phyloP scores from a whole-genome alignment of 495 filamentous ascomycete species.

The Neurospora pannonica region DNA sequence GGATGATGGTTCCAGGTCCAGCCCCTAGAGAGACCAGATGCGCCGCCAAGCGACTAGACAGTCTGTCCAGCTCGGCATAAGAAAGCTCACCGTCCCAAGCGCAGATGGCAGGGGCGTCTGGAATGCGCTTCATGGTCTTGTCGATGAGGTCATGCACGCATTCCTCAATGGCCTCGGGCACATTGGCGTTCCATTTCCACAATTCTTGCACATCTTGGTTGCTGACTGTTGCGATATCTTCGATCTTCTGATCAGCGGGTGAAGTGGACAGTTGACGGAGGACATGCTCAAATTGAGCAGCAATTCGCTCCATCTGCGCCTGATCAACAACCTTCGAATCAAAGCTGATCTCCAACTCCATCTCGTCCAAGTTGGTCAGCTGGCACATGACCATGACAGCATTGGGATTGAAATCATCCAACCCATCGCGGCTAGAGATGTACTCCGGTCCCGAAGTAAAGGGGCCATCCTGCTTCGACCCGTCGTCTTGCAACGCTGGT shows the following conservation, averaged over 20 bases:
- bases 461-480: not conserved
- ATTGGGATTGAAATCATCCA: not conserved
- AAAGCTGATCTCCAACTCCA: slow-evolving; percentile 5
- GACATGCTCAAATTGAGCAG: slow-evolving; percentile 8
- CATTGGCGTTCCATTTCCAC: slow-evolving; percentile 1
- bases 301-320: slow-evolving; percentile 2
- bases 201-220: not conserved
- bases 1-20: slow-evolving; percentile 29
- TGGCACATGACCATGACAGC: not conserved
- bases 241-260: not conserved
- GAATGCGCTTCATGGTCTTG: slow-evolving; percentile 3
- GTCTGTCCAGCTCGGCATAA: slow-evolving; percentile 40
- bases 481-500: not conserved
- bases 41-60: slow-evolving; percentile 36
- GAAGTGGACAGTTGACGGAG: not conserved
- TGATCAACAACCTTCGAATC: slow-evolving; percentile 1
- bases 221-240: not conserved
- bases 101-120: slow-evolving; percentile 9
- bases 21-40: slow-evolving; percentile 38
- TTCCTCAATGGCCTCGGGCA: slow-evolving; percentile 5
- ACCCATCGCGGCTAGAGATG: not conserved
- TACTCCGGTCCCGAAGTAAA: not conserved
- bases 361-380: not conserved
- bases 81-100: slow-evolving; percentile 42
- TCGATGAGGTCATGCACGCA: slow-evolving; percentile 14